Evolutionary conservation across 1,284 basidiomycete species (phyloP).

Genomic region (Tilletia walkeri): DNA sequence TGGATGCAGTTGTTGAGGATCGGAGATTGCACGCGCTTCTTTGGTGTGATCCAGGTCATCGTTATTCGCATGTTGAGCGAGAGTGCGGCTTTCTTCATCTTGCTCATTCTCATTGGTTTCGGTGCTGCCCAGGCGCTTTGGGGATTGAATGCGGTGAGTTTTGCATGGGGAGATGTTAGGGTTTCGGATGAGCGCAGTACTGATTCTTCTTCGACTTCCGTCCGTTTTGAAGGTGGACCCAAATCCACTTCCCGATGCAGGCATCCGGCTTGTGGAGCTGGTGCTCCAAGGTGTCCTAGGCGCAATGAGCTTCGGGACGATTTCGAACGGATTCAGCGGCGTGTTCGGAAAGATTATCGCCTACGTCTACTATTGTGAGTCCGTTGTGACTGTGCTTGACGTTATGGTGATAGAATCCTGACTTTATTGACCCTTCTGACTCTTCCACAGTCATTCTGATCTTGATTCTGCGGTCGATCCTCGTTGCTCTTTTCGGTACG

Average conservation of each 20-base stretch:
- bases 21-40: conserved; percentile 60
- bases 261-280: conserved; percentile 67
- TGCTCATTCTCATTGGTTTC: conserved; percentile 74
- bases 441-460: conserved; percentile 64
- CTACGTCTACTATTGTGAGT: conserved; percentile 67
- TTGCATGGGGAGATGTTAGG: too few species aligned
- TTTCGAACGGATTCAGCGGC: conserved; percentile 18
- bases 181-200: too few species aligned
- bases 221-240: conserved; percentile 62
- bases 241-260: conserved; percentile 61
- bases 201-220: too few species aligned
- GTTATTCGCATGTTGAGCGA: conserved; percentile 74
- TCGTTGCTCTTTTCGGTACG: conserved; percentile 75
- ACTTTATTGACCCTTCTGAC: too few species aligned
- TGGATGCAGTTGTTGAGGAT: conserved; percentile 37
- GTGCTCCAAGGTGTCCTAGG: conserved; percentile 74
- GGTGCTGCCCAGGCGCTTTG: conserved; percentile 84
- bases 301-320: conserved; percentile 17
- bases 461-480: conserved; percentile 68
- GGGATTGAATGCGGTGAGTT: conserved; percentile 66
- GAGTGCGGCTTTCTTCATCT: conserved; percentile 77
- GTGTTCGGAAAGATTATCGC: conserved; percentile 17
- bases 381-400: conserved; percentile 62
- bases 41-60: conserved; percentile 42
- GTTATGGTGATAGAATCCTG: too few species aligned